Conservation (phyloP, 2,329 filamentous ascomycete genomes). For the Fusarium austroafricanum region DNA sequence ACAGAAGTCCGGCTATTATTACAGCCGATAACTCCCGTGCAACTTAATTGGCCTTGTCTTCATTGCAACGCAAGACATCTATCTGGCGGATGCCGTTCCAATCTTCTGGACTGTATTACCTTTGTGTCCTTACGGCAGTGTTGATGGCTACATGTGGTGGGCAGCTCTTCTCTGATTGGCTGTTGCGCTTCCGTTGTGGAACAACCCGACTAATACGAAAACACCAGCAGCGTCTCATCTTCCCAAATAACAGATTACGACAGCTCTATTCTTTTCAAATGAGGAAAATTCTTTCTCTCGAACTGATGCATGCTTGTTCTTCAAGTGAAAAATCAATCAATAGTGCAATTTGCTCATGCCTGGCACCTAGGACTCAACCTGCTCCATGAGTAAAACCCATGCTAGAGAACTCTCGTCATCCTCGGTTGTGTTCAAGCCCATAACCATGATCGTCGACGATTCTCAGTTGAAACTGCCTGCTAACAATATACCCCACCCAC, state of each 20-base stretch:
- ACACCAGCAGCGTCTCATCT: slow-evolving; percentile 15
- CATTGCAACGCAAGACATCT: background rate
- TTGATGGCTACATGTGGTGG: slow-evolving; percentile 44
- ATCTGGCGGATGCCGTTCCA: slow-evolving; percentile 10
- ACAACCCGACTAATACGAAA: slow-evolving; percentile 32
- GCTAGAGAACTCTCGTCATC: background rate
- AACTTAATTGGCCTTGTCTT: slow-evolving; percentile 7
- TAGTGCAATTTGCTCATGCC: background rate
- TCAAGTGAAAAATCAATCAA: background rate
- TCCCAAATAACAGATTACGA: background rate
- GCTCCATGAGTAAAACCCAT: background rate
- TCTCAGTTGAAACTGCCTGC: slow-evolving; percentile 11
- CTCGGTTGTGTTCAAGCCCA: slow-evolving; percentile 10
- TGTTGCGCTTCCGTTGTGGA: slow-evolving; percentile 11
- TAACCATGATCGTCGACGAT: slow-evolving; percentile 28
- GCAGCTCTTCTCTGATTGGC: slow-evolving; percentile 39
- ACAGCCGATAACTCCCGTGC: slow-evolving; percentile 26
- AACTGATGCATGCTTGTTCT: background rate
- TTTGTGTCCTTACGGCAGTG: slow-evolving; percentile 32
- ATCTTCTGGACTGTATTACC: background rate
- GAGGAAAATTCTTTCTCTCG: rapidly evolving
- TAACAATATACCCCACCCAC: slow-evolving; percentile 38
- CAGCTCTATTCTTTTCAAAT: background rate
- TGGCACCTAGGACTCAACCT: background rate
- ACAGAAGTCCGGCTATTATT: background rate